Base-by-base conservation (phyloP, 495 filamentous ascomycete genomes). In the Penicillium goetzii region DNA sequence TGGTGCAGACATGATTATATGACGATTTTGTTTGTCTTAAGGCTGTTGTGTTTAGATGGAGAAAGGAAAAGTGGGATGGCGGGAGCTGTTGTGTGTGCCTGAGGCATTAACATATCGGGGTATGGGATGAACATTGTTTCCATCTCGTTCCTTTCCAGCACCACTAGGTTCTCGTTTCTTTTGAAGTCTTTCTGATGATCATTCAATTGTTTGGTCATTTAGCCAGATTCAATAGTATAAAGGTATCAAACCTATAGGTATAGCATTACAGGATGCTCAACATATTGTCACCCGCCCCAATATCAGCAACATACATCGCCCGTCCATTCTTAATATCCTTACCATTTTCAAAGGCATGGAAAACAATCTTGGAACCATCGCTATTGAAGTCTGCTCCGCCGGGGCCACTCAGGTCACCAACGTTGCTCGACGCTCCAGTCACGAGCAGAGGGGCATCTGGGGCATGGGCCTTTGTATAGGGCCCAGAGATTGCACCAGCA, bases 301-400 rank as follows among this genome's bases (percentile, higher is more conserved):
- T 67, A 43, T 64, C 53, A 36, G 61, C 63, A 32, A 62, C 59
- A 34, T 62, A 73, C 61, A 71, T 64, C 21, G 71, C 60, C 36
- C 66, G 54, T 14, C 62, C 66, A 28, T 69, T 32, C 11, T 56
- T 56, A 55, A 67, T 61, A 9, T 67, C 61, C 40, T 67, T 28
- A 11, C 68, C 64, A 54, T 73, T 67, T 38, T 60, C 36, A 47
- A 65, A 66, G 3, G 77, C 76, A 69, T 85, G 81, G 59, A 84
- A 85, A 0, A 81, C 74, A 63, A 85, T 69, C 53, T 72, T 74
- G 30, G 71, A 68, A 0, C 72, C 77, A 56, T 75, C 79, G 3
- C 56, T 55, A n/a, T 66, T 67, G 25, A 73, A 76, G 51, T 74
- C 78, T 12, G 81, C 79, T 0, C 83, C 81, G 12, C 84, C 83